Evolutionary conservation across 2,329 filamentous ascomycete species (phyloP).

Genomic region (Microdochium paspali): DNA sequence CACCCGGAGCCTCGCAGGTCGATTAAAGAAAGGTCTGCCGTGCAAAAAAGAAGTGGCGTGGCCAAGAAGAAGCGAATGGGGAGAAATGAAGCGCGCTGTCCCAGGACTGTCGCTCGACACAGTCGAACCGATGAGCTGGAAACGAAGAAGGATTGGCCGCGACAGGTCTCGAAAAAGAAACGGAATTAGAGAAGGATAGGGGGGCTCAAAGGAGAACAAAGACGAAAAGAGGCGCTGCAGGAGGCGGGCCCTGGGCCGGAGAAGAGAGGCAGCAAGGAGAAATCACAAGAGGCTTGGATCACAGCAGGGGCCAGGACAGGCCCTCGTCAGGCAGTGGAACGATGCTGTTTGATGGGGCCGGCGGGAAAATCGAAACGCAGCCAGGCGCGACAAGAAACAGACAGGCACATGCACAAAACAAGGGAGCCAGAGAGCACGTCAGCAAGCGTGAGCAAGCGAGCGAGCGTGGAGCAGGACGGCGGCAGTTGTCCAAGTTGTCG

Average conservation of each 20-base stretch:
- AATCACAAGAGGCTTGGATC: not conserved
- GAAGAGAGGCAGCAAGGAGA: not conserved
- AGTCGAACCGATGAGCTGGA: not conserved
- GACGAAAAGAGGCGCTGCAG: not conserved
- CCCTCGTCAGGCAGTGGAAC: not conserved
- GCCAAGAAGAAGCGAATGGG: constrained; percentile 7
- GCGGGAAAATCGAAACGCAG: not conserved
- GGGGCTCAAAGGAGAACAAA: not conserved
- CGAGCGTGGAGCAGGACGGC: too few relatives aligned
- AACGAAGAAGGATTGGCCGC: not conserved
- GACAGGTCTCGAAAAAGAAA: not conserved
- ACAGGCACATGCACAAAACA: not conserved
- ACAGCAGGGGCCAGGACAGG: too few relatives aligned
- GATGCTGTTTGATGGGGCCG: not conserved
- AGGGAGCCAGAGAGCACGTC: not conserved
- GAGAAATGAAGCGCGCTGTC: not conserved
- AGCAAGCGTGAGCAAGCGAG: too few relatives aligned
- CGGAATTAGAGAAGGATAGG: not conserved
- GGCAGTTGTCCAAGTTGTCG: too few relatives aligned
- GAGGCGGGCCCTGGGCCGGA: not conserved
- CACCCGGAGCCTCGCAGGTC: not conserved
- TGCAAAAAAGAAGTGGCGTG: constrained; percentile 11
- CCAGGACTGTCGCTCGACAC: not conserved
- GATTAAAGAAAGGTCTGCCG: constrained; percentile 9
- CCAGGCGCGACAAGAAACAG: not conserved